Evolutionary conservation across 2,329 filamentous ascomycete genomes (phyloP), one percentile per base, ranked within the genome.

Genomic region (Zasmidium angulare): DNA sequence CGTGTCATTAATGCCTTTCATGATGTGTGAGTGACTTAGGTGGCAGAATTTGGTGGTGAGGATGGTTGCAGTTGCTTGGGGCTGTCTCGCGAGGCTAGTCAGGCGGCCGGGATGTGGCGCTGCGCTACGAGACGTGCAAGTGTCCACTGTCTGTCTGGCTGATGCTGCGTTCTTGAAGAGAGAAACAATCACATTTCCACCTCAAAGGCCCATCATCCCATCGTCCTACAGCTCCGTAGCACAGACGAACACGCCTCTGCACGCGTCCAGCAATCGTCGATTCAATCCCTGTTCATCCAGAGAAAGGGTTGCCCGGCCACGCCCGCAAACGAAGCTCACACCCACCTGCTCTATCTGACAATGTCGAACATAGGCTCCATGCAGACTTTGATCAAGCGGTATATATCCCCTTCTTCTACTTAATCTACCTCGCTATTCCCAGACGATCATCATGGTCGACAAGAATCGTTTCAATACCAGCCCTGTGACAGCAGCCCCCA

Each of bases 351-450:
- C 26, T 17, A 43, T 43, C 36, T 53, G 29, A 46, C 51, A 21
- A 53, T 53, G 51, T 36, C 51, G 20, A 53, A 58, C 71, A 97
- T 98, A 91, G 88, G 98, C 79, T 98, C 96, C 75, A 81, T 99
- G 64, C 96, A 92, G 36, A 99, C 95, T 56, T 86, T 99, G 72
- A 97, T 99, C 81, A 99, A 99, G 85, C 87, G 95, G 95, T 98
- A 65, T 43, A 56, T 58, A 49, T 40, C 46, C 21, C 63, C 21
- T 47, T 31, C 49, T 23, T 49, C 31, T 26, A n/a, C 24, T 22
- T 51, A 29, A 3, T 17, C 14, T 43, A 17, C 36, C n/a, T 19
- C n/a, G 11, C 36, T 7, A 14, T 43, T 19, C 14, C 3, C 36
- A 14, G 6, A 19, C 6, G 9, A 43, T 11, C 11, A 29, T 29